Base-by-base conservation (phyloP, 805 yeast species). In the Barnettozyma wickerhamii region DNA sequence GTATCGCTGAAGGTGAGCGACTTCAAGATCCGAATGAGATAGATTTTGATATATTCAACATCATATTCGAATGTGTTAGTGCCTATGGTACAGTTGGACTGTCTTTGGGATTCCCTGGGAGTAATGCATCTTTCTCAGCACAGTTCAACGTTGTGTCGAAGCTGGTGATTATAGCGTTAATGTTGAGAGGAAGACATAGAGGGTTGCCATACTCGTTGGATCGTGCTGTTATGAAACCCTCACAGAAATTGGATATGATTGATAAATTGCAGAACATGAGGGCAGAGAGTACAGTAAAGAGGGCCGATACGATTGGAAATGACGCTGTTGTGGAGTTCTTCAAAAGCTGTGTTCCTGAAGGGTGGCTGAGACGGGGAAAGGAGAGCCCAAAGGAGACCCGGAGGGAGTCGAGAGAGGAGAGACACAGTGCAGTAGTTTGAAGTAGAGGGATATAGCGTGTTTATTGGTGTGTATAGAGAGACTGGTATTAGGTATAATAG, bases 31-130 rank as follows among this genome's bases (percentile, higher is more conserved):
- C 65, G 5, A 66, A 69, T 12, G 46, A 58, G 14, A 70, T 70
- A 10, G 59, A 71, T 6, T 87, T 89, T 54, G 70, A 78, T 7
- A 75, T 87, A 14, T 91, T 91, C 60, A 67, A 75, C 4, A 68
- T 86, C 3, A 64, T 93, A 53, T 93, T 91, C 63, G 99, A 93
- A 57, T 79, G 89, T 46, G 85, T 88, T 6, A 83, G 95, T 49
- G 98, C 98, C 0, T 95, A 93, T 63, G 97, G 98, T 60, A 90
- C 96, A 0, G 98, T 91, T 36, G 99, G 99, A 0, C 63, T 93
- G 46, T 85, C 96, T 5, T 62, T 89, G 40, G 99, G 99, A 0
- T 89, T 80, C 50, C 85, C 95, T 0, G 66, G 65, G 34, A 66
- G 74, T 3, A 67, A 74, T 46, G 69, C 88, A 7, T 86, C 97